Evolutionary conservation across 208 protist species (phyloP).

Genomic region (Wallacemonas sp.): DNA sequence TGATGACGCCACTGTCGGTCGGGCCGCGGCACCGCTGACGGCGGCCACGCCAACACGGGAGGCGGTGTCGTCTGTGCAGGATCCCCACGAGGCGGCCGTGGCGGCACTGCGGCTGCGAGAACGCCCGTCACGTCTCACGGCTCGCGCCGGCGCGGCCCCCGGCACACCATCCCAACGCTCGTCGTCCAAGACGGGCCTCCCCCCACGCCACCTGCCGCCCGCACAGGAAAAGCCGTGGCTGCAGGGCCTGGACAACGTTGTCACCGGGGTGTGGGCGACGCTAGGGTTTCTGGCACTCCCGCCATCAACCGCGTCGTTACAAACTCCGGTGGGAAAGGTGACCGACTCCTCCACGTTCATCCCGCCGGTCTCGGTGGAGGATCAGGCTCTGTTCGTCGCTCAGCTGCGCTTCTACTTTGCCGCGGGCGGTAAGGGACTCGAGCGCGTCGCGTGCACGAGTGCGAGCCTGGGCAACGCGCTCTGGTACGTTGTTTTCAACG

Average conservation of each 20-base stretch:
- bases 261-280: conserved; percentile 43
- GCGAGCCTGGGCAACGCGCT: conserved; percentile 36
- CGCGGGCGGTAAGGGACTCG: not conserved
- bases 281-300: conserved; percentile 54
- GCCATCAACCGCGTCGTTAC: conserved; percentile 8
- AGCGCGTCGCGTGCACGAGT: conserved; percentile 15
- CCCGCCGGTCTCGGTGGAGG: conserved; percentile 1
- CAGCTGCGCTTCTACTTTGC: conserved; percentile 15
- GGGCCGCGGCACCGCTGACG: no score
- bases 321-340: not conserved
- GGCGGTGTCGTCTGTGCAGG: not conserved
- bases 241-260: conserved; percentile 33
- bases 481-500: conserved; percentile 64
- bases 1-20: not conserved
- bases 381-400: conserved; percentile 5
- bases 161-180: not conserved
- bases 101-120: conserved; percentile 7
- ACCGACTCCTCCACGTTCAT: not conserved
- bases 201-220: conserved; percentile 21
- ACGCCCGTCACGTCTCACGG: not conserved
- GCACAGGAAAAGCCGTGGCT: conserved; percentile 29
- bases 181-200: conserved; percentile 6
- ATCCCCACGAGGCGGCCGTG: conserved; percentile 12
- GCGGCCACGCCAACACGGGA: not conserved
- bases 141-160: not conserved